Evolutionary conservation across 129 eudicot species (phyloP).

Genomic region (Silybum marianum): DNA sequence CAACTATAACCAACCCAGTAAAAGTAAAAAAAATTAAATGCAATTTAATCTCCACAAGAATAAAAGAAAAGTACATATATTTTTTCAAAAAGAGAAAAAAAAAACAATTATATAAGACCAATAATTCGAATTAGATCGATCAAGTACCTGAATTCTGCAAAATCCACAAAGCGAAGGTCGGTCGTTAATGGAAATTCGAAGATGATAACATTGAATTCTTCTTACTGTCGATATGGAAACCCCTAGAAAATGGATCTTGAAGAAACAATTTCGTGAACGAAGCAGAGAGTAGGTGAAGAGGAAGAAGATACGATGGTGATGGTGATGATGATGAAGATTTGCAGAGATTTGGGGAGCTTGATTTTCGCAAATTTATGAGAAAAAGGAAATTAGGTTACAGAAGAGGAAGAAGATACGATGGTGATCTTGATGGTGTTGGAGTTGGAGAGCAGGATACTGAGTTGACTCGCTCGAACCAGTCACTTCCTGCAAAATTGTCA

Average conservation of each 20-base stretch:
- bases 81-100: not conserved
- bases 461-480: constrained; percentile 37
- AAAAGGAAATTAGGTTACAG: constrained; percentile 30
- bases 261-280: constrained; percentile 7
- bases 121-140: constrained; percentile 26
- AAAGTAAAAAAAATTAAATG: not conserved
- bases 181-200: not conserved
- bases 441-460: constrained; percentile 33
- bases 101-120: not conserved
- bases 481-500: no score
- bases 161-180: constrained; percentile 19
- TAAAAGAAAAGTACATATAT: not conserved
- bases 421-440: constrained; percentile 44
- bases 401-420: constrained; percentile 29
- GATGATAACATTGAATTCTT: not conserved
- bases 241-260: constrained; percentile 53
- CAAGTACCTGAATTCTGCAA: constrained; percentile 32
- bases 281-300: constrained; percentile 30
- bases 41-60: not conserved
- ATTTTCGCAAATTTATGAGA: constrained; percentile 24
- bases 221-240: constrained; percentile 12
- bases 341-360: constrained; percentile 48
- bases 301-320: constrained; percentile 20
- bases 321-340: constrained; percentile 49
- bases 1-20: not conserved